Conservation (phyloP, 441 rosid species). For the Adansonia rubrostipa region DNA sequence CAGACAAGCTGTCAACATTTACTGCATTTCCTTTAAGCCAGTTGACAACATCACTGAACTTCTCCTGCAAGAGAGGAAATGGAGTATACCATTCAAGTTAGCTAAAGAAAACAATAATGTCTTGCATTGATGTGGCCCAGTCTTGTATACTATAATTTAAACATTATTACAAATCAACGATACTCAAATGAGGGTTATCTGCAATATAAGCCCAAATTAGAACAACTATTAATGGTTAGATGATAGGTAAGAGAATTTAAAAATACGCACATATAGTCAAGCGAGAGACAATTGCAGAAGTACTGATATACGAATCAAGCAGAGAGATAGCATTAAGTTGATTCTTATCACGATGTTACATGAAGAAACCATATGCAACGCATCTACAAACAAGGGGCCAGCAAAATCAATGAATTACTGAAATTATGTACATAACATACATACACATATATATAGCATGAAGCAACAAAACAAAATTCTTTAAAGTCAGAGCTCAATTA, state of each 20-base stretch:
- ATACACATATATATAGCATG: background rate
- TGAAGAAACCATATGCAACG: background rate
- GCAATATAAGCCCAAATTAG: slow-evolving; percentile 10
- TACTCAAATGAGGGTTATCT: background rate
- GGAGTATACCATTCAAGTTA: slow-evolving; percentile 1
- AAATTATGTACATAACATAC: background rate
- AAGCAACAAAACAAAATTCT: background rate
- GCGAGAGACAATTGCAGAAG: background rate
- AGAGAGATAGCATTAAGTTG: background rate
- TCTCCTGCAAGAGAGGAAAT: slow-evolving; percentile 51
- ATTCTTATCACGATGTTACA: background rate
- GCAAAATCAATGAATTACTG: background rate
- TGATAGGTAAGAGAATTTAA: background rate
- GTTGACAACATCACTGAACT: slow-evolving; percentile 81
- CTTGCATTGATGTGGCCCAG: background rate
- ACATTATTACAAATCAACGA: background rate
- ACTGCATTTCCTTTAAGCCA: slow-evolving; percentile 78
- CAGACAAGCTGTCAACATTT: slow-evolving; percentile 48
- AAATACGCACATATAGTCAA: background rate
- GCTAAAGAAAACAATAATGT: slow-evolving; percentile 8
- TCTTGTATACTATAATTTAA: background rate
- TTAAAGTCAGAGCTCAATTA: background rate
- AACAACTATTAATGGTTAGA: background rate
- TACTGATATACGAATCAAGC: background rate
- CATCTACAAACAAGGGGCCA: background rate